Evolutionary conservation across 345 rosid genomes (phyloP).

Genomic region (Pugionium dolabratum): DNA sequence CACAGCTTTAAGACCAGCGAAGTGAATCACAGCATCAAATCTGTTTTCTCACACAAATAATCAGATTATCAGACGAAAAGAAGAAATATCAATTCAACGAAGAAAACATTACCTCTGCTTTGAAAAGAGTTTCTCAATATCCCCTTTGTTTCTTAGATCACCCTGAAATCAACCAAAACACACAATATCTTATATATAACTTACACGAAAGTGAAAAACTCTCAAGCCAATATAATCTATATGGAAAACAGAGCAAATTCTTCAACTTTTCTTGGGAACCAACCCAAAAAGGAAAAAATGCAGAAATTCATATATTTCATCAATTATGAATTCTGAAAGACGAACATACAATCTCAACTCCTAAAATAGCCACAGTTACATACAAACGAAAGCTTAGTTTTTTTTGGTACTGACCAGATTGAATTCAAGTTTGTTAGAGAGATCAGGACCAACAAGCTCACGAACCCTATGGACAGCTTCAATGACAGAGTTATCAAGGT

Average conservation of each 20-base stretch:
- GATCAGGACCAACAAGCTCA: conserved; percentile 75
- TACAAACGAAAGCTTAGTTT: neutral
- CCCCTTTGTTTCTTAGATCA: conserved; percentile 83
- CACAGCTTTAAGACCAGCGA: conserved; percentile 94
- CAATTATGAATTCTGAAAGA: neutral
- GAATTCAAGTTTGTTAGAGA: conserved; percentile 74
- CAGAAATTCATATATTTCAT: neutral
- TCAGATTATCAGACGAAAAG: conserved; percentile 7
- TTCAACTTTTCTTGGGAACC: neutral
- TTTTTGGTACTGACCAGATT: conserved; percentile 49
- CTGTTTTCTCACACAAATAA: conserved; percentile 41
- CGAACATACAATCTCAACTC: neutral
- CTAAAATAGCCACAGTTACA: neutral
- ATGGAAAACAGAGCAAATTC: neutral
- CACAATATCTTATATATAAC: neutral
- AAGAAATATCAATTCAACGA: neutral
- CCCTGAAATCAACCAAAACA: conserved; percentile 54
- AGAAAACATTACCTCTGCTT: conserved; percentile 49
- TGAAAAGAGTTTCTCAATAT: conserved; percentile 81
- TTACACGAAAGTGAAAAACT: neutral
- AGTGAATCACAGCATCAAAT: conserved; percentile 93
- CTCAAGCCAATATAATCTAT: neutral
- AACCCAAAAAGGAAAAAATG: neutral
- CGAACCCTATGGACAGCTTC: conserved; percentile 82
- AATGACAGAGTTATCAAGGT: conserved; percentile 74